Conservation (phyloP, 2,329 filamentous ascomycete species). For the Aspergillus calidoustus region DNA sequence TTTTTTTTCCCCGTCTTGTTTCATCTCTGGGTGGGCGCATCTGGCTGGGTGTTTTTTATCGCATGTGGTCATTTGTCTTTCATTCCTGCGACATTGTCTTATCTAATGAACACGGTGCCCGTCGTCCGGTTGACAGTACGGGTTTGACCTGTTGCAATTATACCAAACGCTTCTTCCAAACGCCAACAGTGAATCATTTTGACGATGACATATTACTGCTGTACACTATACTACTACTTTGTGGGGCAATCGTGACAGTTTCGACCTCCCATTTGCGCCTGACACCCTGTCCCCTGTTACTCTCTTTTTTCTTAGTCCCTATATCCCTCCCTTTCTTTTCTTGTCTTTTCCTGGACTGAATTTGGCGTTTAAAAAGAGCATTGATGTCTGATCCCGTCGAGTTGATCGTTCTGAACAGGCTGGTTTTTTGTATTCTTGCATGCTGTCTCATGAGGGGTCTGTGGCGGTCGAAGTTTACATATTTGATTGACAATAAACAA, state of each 20-base stretch:
- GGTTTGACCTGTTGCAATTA: slow-evolving; percentile 29
- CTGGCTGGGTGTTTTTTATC: slow-evolving; percentile 23
- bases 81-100: slow-evolving; percentile 30
- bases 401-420: slow-evolving; percentile 35
- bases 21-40: slow-evolving; percentile 35
- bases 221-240: slow-evolving; percentile 37
- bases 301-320: slow-evolving; percentile 21
- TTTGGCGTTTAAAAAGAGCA: slow-evolving; percentile 42
- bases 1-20: slow-evolving; percentile 30
- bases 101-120: slow-evolving; percentile 33
- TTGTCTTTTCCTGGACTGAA: slow-evolving; percentile 27
- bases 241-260: slow-evolving; percentile 22
- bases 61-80: slow-evolving; percentile 27
- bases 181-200: slow-evolving; percentile 28
- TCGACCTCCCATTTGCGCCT: slow-evolving; percentile 29
- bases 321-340: slow-evolving; percentile 23
- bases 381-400: slow-evolving; percentile 35
- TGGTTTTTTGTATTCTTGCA: slow-evolving; percentile 33
- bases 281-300: slow-evolving; percentile 17
- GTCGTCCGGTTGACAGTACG: slow-evolving; percentile 29
- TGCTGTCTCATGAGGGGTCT: slow-evolving; percentile 34
- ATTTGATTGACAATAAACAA: slow-evolving; percentile 29
- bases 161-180: slow-evolving; percentile 28
- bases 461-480: slow-evolving; percentile 17
- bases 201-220: slow-evolving; percentile 40